Percentiles rank a stretch among this genome's conserved stretches.
These are phyloP conservation scores for Bjerkandera adusta DNA, from an alignment of 1,284 basidiomycete species.

Conservation along the genomic window DNA sequence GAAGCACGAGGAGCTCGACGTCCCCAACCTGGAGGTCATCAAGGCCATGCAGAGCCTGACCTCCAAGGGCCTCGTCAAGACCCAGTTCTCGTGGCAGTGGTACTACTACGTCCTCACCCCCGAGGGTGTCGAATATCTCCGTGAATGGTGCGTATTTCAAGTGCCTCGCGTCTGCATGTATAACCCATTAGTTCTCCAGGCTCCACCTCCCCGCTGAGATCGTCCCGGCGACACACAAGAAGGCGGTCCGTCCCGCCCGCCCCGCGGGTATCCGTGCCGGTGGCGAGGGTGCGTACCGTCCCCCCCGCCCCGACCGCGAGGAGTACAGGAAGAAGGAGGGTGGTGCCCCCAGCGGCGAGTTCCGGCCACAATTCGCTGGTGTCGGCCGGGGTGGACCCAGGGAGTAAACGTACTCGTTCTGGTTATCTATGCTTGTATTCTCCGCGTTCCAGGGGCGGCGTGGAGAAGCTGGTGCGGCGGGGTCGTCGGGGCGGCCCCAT, in stretches of 20 bases:
- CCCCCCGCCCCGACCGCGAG: constrained; percentile 86
- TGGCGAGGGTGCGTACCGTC: constrained; percentile 79
- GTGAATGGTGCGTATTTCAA: constrained; percentile 82
- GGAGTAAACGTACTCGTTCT: constrained; percentile 36
- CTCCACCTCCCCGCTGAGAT: constrained; percentile 92
- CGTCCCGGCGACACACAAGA: constrained; percentile 95
- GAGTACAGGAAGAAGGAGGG: constrained; percentile 89
- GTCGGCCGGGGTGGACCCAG: constrained; percentile 85
- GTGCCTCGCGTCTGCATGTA: constrained; percentile 2
- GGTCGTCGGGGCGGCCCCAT: constrained; percentile 17
- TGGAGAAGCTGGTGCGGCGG: constrained; percentile 16
- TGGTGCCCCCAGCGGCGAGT: constrained; percentile 77
- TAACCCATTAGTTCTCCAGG: constrained; percentile 39
- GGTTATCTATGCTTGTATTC: constrained; percentile 1
- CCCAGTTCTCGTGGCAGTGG: constrained; percentile 96
- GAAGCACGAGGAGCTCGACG: constrained; percentile 96
- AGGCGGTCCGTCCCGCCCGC: constrained; percentile 76
- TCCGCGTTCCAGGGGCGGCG: constrained; percentile 10
- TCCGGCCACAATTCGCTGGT: constrained; percentile 80
- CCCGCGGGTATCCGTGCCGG: constrained; percentile 69
- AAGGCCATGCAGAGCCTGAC: constrained; percentile 99
- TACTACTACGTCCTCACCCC: constrained; percentile 95
- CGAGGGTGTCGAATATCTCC: constrained; percentile 93
- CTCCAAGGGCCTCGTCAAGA: constrained; percentile 95
- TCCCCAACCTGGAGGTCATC: constrained; percentile 98